A percentile compares a stretch with the other conserved stretches of the same genome.
Conservation (phyloP, 2,329 filamentous ascomycete genomes). For the Exophiala aquamarina region DNA sequence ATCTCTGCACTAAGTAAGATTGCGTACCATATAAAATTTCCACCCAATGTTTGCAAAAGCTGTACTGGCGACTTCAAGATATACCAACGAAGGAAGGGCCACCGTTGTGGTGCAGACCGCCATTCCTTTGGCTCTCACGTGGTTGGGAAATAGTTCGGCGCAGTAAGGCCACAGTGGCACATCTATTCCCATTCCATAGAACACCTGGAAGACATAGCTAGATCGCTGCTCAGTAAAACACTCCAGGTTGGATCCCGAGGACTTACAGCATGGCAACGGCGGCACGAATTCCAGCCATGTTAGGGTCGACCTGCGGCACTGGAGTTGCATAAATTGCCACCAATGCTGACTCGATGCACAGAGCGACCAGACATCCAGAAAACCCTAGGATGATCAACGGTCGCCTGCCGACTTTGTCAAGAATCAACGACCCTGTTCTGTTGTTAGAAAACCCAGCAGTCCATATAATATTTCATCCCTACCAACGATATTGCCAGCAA, state of each 20-base stretch:
- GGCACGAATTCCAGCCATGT: conserved; percentile 3
- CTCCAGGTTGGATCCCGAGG: conserved; percentile 47
- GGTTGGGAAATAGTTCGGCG: conserved; percentile 13
- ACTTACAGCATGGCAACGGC: too few species aligned
- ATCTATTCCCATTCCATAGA: conserved; percentile 8
- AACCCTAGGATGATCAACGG: conserved; percentile 28
- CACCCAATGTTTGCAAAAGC: conserved; percentile 35
- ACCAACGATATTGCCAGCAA: conserved; percentile 8
- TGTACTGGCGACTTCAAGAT: conserved; percentile 18
- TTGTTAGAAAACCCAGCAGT: not conserved
- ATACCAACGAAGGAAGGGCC: conserved; percentile 11
- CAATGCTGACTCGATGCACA: conserved; percentile 12
- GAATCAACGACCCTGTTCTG: not conserved
- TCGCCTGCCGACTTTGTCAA: conserved; percentile 22
- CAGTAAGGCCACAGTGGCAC: conserved; percentile 5
- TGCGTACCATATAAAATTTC: conserved; percentile 33
- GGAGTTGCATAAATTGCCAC: conserved; percentile 10
- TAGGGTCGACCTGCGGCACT: conserved; percentile 4
- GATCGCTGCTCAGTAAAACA: conserved; percentile 51
- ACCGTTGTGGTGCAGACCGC: conserved; percentile 3
- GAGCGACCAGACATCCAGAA: not conserved
- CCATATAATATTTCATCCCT: not conserved
- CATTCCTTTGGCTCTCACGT: conserved; percentile 10
- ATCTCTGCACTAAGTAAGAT: not conserved
- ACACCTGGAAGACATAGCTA: conserved; percentile 8